Evolutionary conservation across 306 rosid genomes (phyloP).

Genomic region (Comarum palustre): DNA sequence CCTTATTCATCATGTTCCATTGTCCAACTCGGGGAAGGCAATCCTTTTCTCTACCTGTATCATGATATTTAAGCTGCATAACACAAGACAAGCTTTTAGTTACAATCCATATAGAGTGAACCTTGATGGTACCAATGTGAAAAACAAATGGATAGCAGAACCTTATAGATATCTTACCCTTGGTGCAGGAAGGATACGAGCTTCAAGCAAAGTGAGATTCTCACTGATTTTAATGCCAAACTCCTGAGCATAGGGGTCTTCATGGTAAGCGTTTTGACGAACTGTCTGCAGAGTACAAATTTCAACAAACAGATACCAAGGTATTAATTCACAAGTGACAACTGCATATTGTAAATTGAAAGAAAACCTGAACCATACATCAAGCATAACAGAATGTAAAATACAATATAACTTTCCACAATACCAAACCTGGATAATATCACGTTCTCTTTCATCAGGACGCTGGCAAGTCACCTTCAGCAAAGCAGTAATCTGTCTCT

Average conservation of each 20-base stretch:
- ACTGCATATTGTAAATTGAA: neutral
- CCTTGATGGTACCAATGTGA: constrained; percentile 2
- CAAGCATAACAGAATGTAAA: neutral
- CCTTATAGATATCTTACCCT: constrained; percentile 48
- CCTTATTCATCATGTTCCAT: constrained; percentile 99
- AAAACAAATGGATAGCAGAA: neutral
- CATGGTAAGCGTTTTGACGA: constrained; percentile 68
- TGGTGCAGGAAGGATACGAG: constrained; percentile 92
- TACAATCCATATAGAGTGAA: neutral
- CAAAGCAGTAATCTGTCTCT: constrained; percentile 80
- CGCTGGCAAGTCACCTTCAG: constrained; percentile 92
- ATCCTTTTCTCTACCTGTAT: constrained; percentile 88
- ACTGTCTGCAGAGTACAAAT: constrained; percentile 56
- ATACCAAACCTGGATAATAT: constrained; percentile 67
- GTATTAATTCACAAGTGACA: constrained; percentile 6
- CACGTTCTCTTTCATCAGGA: constrained; percentile 73
- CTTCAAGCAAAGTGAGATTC: constrained; percentile 86
- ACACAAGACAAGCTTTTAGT: constrained; percentile 5
- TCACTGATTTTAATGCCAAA: constrained; percentile 89
- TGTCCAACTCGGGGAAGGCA: constrained; percentile 94
- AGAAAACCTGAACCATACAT: neutral
- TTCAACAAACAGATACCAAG: neutral
- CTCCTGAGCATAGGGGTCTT: constrained; percentile 84
- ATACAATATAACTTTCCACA: neutral
- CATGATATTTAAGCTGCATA: constrained; percentile 84